Percentiles rank a stretch among this genome's conserved stretches.
Evolutionary conservation across 1,284 basidiomycete genomes (phyloP).

Genomic region (Trametes pubescens): DNA sequence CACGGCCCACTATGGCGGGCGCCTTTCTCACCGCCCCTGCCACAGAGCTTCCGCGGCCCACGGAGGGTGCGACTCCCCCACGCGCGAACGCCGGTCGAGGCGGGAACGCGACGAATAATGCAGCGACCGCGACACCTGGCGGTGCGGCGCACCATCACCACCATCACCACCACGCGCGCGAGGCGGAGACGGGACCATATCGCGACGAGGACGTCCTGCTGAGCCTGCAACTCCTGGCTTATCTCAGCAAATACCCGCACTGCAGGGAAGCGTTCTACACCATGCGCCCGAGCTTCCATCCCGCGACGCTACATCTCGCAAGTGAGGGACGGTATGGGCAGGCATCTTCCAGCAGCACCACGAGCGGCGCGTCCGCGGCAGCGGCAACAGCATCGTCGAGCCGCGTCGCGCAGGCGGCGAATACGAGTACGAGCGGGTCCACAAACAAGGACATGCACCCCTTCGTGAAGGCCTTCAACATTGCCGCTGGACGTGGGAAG

Average conservation of each 20-base stretch:
- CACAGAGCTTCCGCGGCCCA: conserved; percentile 7
- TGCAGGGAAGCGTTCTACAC: conserved; percentile 97
- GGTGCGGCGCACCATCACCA: conserved; percentile 31
- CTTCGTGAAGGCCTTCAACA: conserved; percentile 44
- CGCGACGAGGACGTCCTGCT: conserved; percentile 96
- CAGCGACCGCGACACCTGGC: conserved; percentile 12
- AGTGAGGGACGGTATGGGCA: conserved; percentile 20
- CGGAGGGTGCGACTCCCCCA: conserved; percentile 18
- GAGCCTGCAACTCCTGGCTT: conserved; percentile 92
- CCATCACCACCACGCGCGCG: conserved; percentile 46
- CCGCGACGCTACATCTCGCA: conserved; percentile 60
- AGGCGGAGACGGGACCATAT: conserved; percentile 69
- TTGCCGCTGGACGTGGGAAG: conserved; percentile 44
- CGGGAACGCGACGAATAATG: conserved; percentile 23
- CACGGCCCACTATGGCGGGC: conserved; percentile 18
- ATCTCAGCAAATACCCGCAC: conserved; percentile 97
- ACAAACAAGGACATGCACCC: conserved; percentile 40
- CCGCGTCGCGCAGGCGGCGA: conserved; percentile 19
- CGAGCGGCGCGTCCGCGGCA: conserved; percentile 1
- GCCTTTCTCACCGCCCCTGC: conserved; percentile 20
- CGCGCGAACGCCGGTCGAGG: conserved; percentile 27
- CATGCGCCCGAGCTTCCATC: conserved; percentile 76
- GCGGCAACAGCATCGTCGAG: conserved; percentile 7
- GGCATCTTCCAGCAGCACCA: conserved; percentile 8
- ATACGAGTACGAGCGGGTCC: conserved; percentile 12